These are phyloP conservation scores for Przewalskia tangutica DNA, from an alignment of 257 asterid genomes.

Conservation along the genomic window DNA sequence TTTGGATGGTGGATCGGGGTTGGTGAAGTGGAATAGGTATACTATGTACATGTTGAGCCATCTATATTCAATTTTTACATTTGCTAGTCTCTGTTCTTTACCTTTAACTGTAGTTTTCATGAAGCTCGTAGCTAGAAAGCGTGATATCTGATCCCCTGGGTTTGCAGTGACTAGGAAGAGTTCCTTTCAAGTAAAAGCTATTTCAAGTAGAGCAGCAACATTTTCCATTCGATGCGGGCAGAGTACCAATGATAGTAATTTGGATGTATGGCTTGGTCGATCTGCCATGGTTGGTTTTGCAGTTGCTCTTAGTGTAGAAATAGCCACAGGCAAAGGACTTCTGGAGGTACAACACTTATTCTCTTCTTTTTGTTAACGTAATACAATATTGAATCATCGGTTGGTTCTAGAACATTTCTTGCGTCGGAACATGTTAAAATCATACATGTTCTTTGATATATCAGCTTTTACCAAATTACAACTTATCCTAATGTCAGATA, in stretches of 20 bases:
- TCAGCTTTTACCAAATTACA: background rate
- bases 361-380: background rate
- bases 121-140: background rate
- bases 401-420: background rate
- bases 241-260: conserved; percentile 46
- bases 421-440: background rate
- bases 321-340: conserved; percentile 80
- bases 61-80: background rate
- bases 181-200: conserved; percentile 11
- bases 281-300: conserved; percentile 86
- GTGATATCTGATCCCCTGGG: background rate
- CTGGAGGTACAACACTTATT: conserved; percentile 22
- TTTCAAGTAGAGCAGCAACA: conserved; percentile 16
- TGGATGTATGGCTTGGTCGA: conserved; percentile 86
- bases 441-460: background rate
- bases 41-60: background rate
- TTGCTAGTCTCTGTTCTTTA: background rate
- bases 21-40: background rate
- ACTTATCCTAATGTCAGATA: background rate
- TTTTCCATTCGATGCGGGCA: conserved; percentile 63
- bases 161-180: conserved; percentile 35
- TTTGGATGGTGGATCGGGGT: background rate
- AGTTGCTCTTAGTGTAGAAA: conserved; percentile 57
- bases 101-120: too few relatives aligned
- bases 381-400: background rate